A percentile compares a stretch with the other conserved stretches of the same genome.
phyloP scores from a whole-genome alignment of 225 moss, liverwort and hornwort genomes.

The Bryoerythrophyllum caledonicum region DNA sequence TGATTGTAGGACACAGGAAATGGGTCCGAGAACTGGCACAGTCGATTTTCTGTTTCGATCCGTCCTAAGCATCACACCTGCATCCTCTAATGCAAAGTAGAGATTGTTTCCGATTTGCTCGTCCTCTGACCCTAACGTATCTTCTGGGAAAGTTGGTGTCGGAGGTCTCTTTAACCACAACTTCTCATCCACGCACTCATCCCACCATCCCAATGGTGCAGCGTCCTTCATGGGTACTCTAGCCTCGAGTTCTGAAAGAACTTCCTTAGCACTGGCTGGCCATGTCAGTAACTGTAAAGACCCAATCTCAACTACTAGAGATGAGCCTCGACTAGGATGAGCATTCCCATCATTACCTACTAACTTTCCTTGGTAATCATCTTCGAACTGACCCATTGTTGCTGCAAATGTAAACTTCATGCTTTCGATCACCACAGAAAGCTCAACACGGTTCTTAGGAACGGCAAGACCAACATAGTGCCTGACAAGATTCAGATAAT shows the following conservation, averaged over 20 bases:
- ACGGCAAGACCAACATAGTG: conserved; percentile 58
- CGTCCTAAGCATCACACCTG: conserved; percentile 62
- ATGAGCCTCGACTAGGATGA: conserved; percentile 40
- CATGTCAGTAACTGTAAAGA: conserved; percentile 73
- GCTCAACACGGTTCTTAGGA: conserved; percentile 59
- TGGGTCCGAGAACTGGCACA: conserved; percentile 76
- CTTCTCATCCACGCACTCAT: conserved; percentile 57
- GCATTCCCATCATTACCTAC: conserved; percentile 28
- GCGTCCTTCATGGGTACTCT: conserved; percentile 41
- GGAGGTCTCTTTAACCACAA: conserved; percentile 75
- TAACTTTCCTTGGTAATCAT: conserved; percentile 30
- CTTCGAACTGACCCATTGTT: conserved; percentile 57
- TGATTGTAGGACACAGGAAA: conserved; percentile 69
- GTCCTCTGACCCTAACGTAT: conserved; percentile 58
- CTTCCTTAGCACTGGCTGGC: conserved; percentile 63
- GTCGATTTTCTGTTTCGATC: conserved; percentile 42
- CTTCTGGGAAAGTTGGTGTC: conserved; percentile 53
- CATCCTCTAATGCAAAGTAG: conserved; percentile 61
- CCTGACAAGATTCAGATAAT: conserved; percentile 49
- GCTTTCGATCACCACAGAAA: conserved; percentile 77
- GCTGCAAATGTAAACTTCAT: conserved; percentile 67
- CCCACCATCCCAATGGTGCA: conserved; percentile 66
- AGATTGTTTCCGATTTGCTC: conserved; percentile 84
- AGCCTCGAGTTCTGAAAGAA: conserved; percentile 36
- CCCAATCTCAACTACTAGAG: conserved; percentile 74